phyloP scores from a whole-genome alignment of 768 basidiomycete species.

The Termitomyces sp. region DNA sequence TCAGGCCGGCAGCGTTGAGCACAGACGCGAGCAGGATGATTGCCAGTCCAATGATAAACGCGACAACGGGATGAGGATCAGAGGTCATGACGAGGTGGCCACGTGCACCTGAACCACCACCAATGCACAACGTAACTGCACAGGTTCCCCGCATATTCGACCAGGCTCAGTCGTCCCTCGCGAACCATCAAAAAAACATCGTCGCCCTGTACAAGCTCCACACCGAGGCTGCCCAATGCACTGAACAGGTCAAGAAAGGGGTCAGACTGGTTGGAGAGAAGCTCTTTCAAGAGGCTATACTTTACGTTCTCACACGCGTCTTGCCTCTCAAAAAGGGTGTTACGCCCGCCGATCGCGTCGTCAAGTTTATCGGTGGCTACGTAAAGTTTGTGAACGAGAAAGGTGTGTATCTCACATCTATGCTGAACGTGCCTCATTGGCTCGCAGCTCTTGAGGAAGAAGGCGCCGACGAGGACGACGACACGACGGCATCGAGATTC shows the following conservation, averaged over 20 bases:
- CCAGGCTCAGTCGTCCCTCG: conserved; percentile 65
- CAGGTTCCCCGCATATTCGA: conserved; percentile 64
- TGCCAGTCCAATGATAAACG: conserved; percentile 79
- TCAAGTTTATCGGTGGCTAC: conserved; percentile 82
- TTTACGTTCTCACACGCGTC: conserved; percentile 52
- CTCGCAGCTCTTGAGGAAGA: conserved; percentile 35
- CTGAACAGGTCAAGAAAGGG: conserved; percentile 43
- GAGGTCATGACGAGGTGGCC: conserved; percentile 5
- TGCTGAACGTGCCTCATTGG: background rate
- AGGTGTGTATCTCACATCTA: conserved; percentile 36
- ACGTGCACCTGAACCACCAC: background rate
- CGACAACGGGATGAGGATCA: conserved; percentile 25
- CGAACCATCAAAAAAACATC: conserved; percentile 89
- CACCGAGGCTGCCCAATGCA: conserved; percentile 48
- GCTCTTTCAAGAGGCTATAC: conserved; percentile 64
- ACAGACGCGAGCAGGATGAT: conserved; percentile 82
- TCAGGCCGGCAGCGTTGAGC: conserved; percentile 90
- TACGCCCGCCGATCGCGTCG: conserved; percentile 62
- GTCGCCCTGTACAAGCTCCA: conserved; percentile 81
- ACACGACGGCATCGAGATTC: conserved; percentile 65
- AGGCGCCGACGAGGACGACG: conserved; percentile 41
- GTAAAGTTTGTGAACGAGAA: conserved; percentile 71
- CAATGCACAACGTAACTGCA: conserved; percentile 12
- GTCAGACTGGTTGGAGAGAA: conserved; percentile 69
- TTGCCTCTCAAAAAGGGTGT: conserved; percentile 79